Base-by-base conservation (phyloP, 2,329 filamentous ascomycete genomes). In the Trichophyton schoenleinii region DNA sequence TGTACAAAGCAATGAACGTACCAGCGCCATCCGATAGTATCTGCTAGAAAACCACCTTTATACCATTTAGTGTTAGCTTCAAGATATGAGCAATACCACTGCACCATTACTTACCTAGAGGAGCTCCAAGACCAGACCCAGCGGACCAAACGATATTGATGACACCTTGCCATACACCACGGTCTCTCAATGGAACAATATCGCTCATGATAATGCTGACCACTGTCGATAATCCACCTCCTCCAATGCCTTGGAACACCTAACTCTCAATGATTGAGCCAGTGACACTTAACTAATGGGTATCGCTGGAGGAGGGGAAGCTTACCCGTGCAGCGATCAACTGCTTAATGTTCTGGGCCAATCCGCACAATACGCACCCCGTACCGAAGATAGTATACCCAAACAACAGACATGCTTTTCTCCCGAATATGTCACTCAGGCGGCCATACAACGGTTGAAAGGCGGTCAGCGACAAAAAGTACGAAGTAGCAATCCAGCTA, bases 401-500 rank as follows among this genome's bases (percentile, higher is more conserved):
- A 65, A 86, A 83, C 4, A 89, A 75, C 4, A 90, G 75, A 64
- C 81, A 84, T 68, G 79, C 67, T 68, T 88, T 88, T 4, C 87
- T 80, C 9, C 86, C 85, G 66, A 88, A 88, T 36, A 89, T 87
- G 68, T 88, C 86, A 58, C 80, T 84, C 3, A 88, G 75, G 66
- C 86, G 87, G 55, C 87, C 87, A 66, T 87, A 90, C 0, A 90
- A 74, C 0, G 87, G 88, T 69, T 91, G 88, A 66, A 87, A 89
- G 22, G 85, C 85, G 2, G 87, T 88, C 59, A 89, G 74, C 1
- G 87, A 89, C 59, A 91, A 78, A 67, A 90, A 87, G 70, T 91
- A 81, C 34, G 79, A 80, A 28, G 83, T 84, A 31, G 87, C 87
- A 62, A 91, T 86, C 87, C 88, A 91, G 59, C 83, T 87, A 3